Evolutionary conservation across 2,329 filamentous ascomycete species (phyloP).

Genomic region (Cytospora schulzeri): DNA sequence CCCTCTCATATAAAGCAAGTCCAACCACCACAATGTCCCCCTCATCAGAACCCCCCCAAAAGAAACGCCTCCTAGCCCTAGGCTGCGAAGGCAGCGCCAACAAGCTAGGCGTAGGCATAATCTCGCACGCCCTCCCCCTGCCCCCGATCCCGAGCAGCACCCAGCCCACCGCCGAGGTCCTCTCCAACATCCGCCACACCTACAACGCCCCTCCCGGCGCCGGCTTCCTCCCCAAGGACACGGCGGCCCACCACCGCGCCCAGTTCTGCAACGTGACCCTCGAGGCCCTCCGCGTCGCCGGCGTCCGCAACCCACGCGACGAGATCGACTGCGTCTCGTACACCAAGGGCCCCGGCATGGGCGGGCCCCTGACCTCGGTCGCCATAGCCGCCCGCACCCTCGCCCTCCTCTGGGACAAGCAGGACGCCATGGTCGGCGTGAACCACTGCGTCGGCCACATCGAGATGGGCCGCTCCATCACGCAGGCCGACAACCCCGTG

Average conservation of each 20-base stretch:
- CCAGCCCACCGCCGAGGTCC: constrained; percentile 62
- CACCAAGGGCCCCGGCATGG: constrained; percentile 95
- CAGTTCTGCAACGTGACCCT: constrained; percentile 84
- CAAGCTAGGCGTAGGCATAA: constrained; percentile 93
- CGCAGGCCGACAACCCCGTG: constrained; percentile 85
- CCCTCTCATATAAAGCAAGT: too few relatives aligned
- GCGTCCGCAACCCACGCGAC: constrained; percentile 48
- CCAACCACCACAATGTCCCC: constrained; percentile 17
- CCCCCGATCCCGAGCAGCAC: constrained; percentile 28
- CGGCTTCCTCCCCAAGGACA: constrained; percentile 96
- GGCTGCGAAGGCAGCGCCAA: constrained; percentile 91
- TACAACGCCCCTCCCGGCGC: constrained; percentile 89
- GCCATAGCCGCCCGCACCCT: constrained; percentile 84
- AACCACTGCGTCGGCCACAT: constrained; percentile 99
- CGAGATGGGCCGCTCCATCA: constrained; percentile 95
- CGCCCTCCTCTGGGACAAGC: constrained; percentile 77
- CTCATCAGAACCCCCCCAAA: constrained; percentile 30
- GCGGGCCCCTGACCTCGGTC: constrained; percentile 83
- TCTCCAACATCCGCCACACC: constrained; percentile 93
- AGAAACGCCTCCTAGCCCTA: constrained; percentile 54
- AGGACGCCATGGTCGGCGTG: constrained; percentile 72
- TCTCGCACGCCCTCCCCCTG: constrained; percentile 65
- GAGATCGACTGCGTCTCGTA: constrained; percentile 94
- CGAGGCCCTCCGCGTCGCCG: constrained; percentile 73
- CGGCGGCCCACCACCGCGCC: constrained; percentile 84